phyloP scores from a whole-genome alignment of 495 filamentous ascomycete genomes.

The Cryomyces antarcticus region DNA sequence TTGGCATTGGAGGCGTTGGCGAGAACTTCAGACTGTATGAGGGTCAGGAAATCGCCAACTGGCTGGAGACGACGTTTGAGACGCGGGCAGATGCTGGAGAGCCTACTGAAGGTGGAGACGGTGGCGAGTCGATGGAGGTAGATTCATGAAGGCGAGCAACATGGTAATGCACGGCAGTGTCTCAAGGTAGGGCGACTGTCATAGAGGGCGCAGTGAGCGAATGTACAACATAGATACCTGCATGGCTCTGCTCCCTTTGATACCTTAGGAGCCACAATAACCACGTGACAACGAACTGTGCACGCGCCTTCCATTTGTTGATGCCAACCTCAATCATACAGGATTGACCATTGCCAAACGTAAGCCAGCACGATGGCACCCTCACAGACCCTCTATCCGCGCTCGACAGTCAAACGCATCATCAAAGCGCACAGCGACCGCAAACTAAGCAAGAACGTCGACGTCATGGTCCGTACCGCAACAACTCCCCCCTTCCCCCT shows the following conservation, averaged over 20 bases:
- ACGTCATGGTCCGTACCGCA: constrained; percentile 79
- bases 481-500: no score
- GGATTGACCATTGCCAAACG: no score
- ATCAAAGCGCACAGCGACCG: constrained; percentile 73
- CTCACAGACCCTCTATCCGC: constrained; percentile 61
- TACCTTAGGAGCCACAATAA: no score
- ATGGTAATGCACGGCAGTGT: no score
- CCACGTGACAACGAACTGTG: no score
- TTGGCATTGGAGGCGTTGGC: constrained; percentile 38
- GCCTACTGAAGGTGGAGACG: no score
- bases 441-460: constrained; percentile 65
- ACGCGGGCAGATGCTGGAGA: constrained; percentile 49
- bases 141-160: constrained; percentile 47
- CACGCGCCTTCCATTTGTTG: no score
- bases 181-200: no score
- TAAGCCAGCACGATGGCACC: constrained; percentile 36
- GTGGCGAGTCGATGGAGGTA: constrained; percentile 54
- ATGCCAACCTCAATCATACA: no score
- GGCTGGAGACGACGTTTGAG: constrained; percentile 42
- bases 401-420: constrained; percentile 66
- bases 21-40: constrained; percentile 83
- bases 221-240: no score
- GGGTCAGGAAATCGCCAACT: constrained; percentile 54
- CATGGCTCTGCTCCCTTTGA: no score
- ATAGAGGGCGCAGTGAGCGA: no score